Base-by-base conservation (phyloP, 2,329 filamentous ascomycete species). In the Pseudofabraea citricarpa region DNA sequence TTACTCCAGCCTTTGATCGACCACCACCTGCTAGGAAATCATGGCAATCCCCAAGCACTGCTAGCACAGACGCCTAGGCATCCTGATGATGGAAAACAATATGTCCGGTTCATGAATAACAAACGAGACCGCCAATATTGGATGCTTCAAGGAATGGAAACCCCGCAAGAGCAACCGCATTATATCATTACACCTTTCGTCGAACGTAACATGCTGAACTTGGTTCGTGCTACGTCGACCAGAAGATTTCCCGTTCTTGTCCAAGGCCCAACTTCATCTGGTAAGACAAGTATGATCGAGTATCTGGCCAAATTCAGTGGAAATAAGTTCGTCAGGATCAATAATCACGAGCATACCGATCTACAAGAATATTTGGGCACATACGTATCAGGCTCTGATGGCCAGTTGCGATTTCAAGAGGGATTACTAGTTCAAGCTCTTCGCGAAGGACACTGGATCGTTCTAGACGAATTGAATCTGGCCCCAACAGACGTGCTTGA, bases 221-320 rank as follows among this genome's bases (percentile, higher is more conserved):
- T 99, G 21, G 91, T 97, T 9, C 79, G 94, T 58, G 94, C 93
- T 3, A 90, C 90, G 13, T 97, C 91, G 1, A 98, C 91, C 4
- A 74, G 90, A 26, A 81, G 87, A 38, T 98, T 95, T 62, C 94
- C 93, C 1, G 88, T 99, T 38, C 74, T 99, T 8, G 86, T 99
- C 16, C 93, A 99, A 64, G 93, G 93, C 3, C 93, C 94, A 10
- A 99, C 93, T 0, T 98, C 94, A 5, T 87, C 91, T 10, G 93
- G 93, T 51, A 99, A 99, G 67, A 99, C 93, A 0, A 97, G 91
- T 65, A 98, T 99, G 93, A 95, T 98, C 32, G 91, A 97, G 65
- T 96, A 95, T 61, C 75, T 99, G 27, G 91, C 94, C n/a, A 93
- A 95, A 58, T 85, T 87, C 43, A 97, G 90, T 22, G 93, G 94